Base-by-base conservation (phyloP, 768 basidiomycete species). In the Termitomyces bulborhizus region DNA sequence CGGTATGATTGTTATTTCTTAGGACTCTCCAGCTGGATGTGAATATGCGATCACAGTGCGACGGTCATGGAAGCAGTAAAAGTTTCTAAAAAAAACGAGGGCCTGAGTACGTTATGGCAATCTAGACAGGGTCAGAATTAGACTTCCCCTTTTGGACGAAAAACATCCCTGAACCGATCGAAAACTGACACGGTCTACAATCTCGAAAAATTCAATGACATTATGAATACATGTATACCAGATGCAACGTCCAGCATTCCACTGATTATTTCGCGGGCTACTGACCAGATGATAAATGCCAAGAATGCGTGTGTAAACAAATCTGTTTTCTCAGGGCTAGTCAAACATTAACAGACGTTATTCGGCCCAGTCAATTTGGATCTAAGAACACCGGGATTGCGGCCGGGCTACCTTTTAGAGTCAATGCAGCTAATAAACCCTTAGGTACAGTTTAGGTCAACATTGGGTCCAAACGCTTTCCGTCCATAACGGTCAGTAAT, bases 91-190 rank as follows among this genome's bases (percentile, higher is more conserved):
- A 39, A 39, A 26, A 29, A 26, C 27, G 21, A 21, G 21, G 21
- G 29, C 1, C 16, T 12, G 16, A 27, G 37, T 50, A 50, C 37
- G 39, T 41, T 13, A 41, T 13, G 12, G 21, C 21, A 21, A 21
- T 21, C 21, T 21, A 21, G 21, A 21, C 9, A 39, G 48, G 51
- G 18, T 51, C 41, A 39, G 29, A 27, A 36, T 36, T 21, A 47
- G 29, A 3, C 9, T 40, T 31, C 32, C 53, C 53, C 54, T 29
- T 54, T 48, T 47, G 21, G 45, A 42, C 26, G 18, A 12, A 29
- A 16, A 36, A 42, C 46, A 46, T 26, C 53, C 53, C 53, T 54
- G 53, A 37, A 47, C 16, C n/a, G n/a, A 39, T 39, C 37, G 26
- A 46, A 18, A 39, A 50, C 37, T 27, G 27, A 24, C 7, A 48